Conservation (phyloP, 805 yeast genomes). For the Monosporozyma aquatica region DNA sequence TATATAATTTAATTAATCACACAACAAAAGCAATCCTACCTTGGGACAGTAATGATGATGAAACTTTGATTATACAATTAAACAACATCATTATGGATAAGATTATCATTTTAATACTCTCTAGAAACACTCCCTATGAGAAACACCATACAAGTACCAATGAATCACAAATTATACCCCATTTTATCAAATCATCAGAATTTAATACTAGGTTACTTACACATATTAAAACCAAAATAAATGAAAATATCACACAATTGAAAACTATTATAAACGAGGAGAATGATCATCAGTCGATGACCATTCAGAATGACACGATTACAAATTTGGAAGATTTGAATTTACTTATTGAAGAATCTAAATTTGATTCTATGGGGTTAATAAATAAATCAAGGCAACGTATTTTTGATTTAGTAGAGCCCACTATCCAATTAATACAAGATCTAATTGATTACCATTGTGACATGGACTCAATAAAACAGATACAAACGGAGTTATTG, state of each 20-base stretch:
- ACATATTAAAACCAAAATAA: conserved; percentile 3
- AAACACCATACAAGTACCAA: neutral
- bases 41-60: too few species aligned
- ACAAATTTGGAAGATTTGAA: conserved; percentile 5
- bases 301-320: neutral
- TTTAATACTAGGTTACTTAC: neutral
- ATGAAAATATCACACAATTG: neutral
- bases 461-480: neutral
- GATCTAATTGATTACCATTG: conserved; percentile 7
- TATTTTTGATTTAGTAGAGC: conserved; percentile 5
- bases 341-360: conserved; percentile 3
- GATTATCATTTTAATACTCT: neutral
- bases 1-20: conserved; percentile 11
- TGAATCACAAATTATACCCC: neutral
- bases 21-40: conserved; percentile 7
- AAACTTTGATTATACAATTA: neutral
- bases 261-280: neutral
- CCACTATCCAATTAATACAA: conserved; percentile 4
- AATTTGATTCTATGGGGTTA: conserved; percentile 10
- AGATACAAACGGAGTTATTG: neutral
- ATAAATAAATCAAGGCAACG: conserved; percentile 1
- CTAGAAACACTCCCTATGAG: neutral
- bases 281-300: too few species aligned
- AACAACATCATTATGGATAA: neutral
- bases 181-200: neutral